phyloP scores from a whole-genome alignment of 306 rosid genomes.

The Luffa acutangula region DNA sequence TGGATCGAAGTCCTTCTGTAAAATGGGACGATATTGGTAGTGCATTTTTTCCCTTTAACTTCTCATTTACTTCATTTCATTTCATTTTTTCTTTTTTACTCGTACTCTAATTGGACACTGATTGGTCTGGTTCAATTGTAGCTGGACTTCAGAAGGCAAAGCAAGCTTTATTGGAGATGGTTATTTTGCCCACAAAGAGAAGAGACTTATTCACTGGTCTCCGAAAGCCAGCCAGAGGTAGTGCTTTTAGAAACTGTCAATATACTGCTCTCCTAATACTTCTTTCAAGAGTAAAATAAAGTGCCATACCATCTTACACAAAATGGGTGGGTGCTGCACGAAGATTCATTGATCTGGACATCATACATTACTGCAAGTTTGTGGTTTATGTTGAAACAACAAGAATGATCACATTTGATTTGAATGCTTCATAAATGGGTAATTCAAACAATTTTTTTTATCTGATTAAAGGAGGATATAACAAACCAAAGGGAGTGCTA shows the following conservation, averaged over 20 bases:
- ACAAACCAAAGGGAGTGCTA: neutral
- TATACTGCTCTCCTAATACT: neutral
- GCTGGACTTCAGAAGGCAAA: constrained; percentile 98
- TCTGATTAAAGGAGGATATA: neutral
- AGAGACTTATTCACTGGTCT: constrained; percentile 95
- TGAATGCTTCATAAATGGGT: neutral
- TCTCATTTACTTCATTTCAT: neutral
- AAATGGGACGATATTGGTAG: constrained; percentile 97
- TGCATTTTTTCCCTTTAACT: constrained; percentile 9
- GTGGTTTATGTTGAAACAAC: neutral
- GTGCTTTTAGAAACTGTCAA: constrained; percentile 11
- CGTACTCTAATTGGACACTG: constrained; percentile 8
- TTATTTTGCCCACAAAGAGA: constrained; percentile 91
- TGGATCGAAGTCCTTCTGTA: constrained; percentile 91
- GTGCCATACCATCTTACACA: neutral
- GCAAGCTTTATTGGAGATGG: constrained; percentile 95
- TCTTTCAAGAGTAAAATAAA: neutral
- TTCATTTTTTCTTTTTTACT: neutral
- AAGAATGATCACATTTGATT: neutral
- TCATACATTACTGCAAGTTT: neutral
- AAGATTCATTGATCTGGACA: neutral
- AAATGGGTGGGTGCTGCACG: neutral
- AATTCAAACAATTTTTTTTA: neutral
- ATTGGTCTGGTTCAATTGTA: constrained; percentile 30
- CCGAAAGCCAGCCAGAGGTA: constrained; percentile 91